Conservation (phyloP, 2,329 filamentous ascomycete species). For the Cladosporium sp. region DNA sequence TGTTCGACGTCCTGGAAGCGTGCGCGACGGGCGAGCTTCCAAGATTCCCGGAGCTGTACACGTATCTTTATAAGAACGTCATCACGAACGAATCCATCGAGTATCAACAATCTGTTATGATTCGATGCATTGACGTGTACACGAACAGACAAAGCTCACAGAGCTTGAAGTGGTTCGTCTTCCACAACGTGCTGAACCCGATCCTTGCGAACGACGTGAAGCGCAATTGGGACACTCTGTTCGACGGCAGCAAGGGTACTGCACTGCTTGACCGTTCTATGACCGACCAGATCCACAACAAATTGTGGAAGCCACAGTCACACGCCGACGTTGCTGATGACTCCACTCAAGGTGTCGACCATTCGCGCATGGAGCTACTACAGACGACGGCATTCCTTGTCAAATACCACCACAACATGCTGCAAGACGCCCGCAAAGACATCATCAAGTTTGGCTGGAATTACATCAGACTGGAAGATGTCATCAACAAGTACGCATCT, state of each 20-base stretch:
- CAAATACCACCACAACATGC: constrained; percentile 86
- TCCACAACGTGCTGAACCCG: constrained; percentile 91
- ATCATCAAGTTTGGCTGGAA: constrained; percentile 99
- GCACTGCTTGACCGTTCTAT: constrained; percentile 82
- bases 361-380: constrained; percentile 92
- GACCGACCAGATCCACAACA: constrained; percentile 86
- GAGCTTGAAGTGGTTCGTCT: constrained; percentile 87
- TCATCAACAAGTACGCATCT: constrained; percentile 98
- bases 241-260: constrained; percentile 58
- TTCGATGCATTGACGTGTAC: constrained; percentile 86
- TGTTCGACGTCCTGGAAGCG: constrained; percentile 82
- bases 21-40: constrained; percentile 84
- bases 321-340: constrained; percentile 79
- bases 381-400: constrained; percentile 93
- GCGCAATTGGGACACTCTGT: constrained; percentile 67
- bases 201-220: constrained; percentile 96
- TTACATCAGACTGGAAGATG: constrained; percentile 95
- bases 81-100: constrained; percentile 83
- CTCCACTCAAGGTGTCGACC: constrained; percentile 83
- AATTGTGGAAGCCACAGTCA: constrained; percentile 86
- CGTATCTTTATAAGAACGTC: constrained; percentile 82
- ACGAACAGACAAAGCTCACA: constrained; percentile 76
- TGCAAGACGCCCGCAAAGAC: constrained; percentile 92
- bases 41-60: constrained; percentile 70
- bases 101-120: constrained; percentile 78